Conservation (phyloP, 495 filamentous ascomycete genomes). For the Rostrohypoxylon terebratum region DNA sequence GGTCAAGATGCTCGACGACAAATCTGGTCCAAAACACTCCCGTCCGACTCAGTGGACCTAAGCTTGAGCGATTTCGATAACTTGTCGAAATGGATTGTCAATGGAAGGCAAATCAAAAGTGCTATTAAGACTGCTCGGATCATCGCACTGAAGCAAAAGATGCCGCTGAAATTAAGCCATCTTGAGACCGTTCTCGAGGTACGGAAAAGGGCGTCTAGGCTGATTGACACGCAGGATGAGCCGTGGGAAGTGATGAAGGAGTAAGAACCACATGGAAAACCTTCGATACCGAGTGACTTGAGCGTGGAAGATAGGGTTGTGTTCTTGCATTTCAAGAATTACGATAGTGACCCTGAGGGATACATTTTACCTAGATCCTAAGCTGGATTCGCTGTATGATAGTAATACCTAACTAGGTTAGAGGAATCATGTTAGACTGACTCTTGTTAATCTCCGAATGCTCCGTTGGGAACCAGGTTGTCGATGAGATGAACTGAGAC, state of each 20-base stretch:
- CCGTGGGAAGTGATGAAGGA: neutral
- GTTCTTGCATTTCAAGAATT: too few species aligned
- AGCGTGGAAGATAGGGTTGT: neutral
- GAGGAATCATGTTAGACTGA: too few species aligned
- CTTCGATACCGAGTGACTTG: neutral
- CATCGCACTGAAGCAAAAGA: neutral
- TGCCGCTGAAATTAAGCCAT: neutral
- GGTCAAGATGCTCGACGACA: neutral
- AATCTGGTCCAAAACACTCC: neutral
- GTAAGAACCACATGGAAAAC: neutral
- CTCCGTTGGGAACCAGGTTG: too few species aligned
- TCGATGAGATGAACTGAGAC: too few species aligned
- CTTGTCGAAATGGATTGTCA: neutral
- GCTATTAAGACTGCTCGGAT: neutral
- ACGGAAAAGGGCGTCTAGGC: neutral
- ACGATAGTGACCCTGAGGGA: neutral
- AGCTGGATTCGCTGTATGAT: neutral
- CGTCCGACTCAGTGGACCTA: neutral
- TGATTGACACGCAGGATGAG: neutral
- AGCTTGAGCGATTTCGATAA: neutral
- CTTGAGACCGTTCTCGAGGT: neutral
- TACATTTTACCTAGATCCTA: neutral
- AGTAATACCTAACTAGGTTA: too few species aligned
- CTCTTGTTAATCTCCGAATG: too few species aligned
- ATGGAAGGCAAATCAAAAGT: slow-evolving; percentile 1